A percentile compares a stretch with the other conserved stretches of the same genome.
Conservation (phyloP, 306 rosid species). For the Malus asiatica region DNA sequence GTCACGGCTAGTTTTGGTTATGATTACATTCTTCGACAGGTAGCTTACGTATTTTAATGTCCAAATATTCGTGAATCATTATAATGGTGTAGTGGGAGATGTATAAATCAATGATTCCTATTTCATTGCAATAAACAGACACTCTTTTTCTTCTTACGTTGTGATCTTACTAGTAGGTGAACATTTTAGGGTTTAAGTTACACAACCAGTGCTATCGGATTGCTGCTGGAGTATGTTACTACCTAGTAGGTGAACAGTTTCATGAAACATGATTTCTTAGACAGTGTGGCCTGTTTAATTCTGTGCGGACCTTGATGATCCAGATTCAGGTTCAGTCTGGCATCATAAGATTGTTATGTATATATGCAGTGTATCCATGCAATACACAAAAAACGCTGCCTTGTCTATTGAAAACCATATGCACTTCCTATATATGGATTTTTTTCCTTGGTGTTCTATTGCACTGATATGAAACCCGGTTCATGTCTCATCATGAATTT, state of each 20-base stretch:
- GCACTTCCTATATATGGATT: not conserved
- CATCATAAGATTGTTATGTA: not conserved
- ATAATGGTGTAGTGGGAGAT: not conserved
- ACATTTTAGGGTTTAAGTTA: no score
- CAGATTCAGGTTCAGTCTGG: not conserved
- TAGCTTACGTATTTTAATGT: not conserved
- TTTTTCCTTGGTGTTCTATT: not conserved
- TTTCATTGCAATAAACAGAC: not conserved
- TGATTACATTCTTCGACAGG: conserved; percentile 97
- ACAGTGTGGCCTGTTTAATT: not conserved
- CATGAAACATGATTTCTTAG: not conserved
- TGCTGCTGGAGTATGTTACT: not conserved
- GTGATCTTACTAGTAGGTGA: not conserved
- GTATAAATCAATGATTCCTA: not conserved
- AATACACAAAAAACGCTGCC: not conserved
- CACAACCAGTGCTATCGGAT: not conserved
- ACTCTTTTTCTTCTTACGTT: not conserved
- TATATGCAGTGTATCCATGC: not conserved
- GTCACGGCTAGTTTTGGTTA: conserved; percentile 84
- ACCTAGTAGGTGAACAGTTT: not conserved
- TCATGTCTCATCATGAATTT: not conserved
- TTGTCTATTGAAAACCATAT: not conserved
- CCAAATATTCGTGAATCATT: not conserved
- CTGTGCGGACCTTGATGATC: not conserved
- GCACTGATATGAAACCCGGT: no score